phyloP scores from a whole-genome alignment of 169 alveolate genomes.

The Plasmodium yoelii region DNA sequence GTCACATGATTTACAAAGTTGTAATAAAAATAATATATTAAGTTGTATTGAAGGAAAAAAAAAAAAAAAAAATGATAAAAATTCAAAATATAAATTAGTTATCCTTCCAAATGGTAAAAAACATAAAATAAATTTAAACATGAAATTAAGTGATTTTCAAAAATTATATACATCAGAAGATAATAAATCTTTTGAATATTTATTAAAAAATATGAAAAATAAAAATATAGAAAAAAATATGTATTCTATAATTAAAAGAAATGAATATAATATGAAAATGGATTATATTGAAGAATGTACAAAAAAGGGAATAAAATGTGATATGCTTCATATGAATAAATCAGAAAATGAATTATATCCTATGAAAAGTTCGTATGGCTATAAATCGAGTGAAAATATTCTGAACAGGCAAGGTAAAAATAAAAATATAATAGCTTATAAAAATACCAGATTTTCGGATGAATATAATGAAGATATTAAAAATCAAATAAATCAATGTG shows the following conservation, averaged over 20 bases:
- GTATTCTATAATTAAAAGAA: conserved; percentile 77
- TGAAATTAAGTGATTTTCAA: conserved; percentile 80
- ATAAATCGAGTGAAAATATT: conserved; percentile 5
- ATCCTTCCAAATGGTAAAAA: conserved; percentile 57
- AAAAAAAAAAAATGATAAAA: conserved; percentile 17
- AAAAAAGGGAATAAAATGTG: conserved; percentile 77
- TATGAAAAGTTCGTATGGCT: conserved; percentile 60
- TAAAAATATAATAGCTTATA: conserved; percentile 33
- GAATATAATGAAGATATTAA: conserved; percentile 75
- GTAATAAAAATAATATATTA: conserved; percentile 7
- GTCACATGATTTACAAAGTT: conserved; percentile 1
- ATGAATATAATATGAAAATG: conserved; percentile 77
- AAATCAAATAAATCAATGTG: conserved; percentile 44
- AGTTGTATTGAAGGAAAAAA: neutral
- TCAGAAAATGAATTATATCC: conserved; percentile 63
- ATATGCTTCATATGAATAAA: conserved; percentile 49
- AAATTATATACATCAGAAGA: conserved; percentile 84
- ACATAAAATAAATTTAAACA: conserved; percentile 80
- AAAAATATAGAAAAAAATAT: conserved; percentile 63
- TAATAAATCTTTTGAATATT: conserved; percentile 80
- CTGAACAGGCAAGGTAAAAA: conserved; percentile 2
- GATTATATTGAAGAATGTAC: conserved; percentile 78
- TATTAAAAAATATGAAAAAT: conserved; percentile 74
- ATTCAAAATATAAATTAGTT: conserved; percentile 36
- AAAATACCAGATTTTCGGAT: conserved; percentile 75